Conservation (phyloP, 345 rosid species). For the Aquilaria malaccensis region DNA sequence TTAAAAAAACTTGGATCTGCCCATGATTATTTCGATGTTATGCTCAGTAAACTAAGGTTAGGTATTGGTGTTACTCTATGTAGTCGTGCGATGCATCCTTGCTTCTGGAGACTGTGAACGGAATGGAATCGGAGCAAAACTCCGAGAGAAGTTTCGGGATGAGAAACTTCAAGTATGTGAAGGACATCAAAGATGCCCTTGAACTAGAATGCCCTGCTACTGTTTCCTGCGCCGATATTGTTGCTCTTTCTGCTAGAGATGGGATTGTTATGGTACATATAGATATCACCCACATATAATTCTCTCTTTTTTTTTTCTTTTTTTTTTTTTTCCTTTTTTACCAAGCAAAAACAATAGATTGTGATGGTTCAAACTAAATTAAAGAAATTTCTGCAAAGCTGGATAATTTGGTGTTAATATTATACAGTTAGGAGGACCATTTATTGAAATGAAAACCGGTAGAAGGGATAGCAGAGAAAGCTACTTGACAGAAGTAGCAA, state of each 20-base stretch:
- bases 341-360: too few species aligned
- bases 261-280: constrained; percentile 56
- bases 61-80: neutral
- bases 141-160: constrained; percentile 73
- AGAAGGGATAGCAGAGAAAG: constrained; percentile 61
- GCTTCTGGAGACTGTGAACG: constrained; percentile 42
- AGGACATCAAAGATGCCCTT: constrained; percentile 63
- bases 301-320: too few species aligned
- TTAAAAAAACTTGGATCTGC: too few species aligned
- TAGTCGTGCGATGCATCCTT: constrained; percentile 86
- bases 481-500: constrained; percentile 32
- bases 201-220: constrained; percentile 65
- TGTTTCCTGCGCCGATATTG: constrained; percentile 81
- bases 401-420: neutral
- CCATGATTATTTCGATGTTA: too few species aligned
- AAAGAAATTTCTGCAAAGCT: neutral
- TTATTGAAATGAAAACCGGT: constrained; percentile 72
- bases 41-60: too few species aligned
- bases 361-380: neutral
- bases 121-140: constrained; percentile 54
- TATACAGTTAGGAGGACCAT: constrained; percentile 68
- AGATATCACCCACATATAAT: too few species aligned
- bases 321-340: too few species aligned
- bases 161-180: constrained; percentile 80
- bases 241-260: constrained; percentile 81